Evolutionary conservation across 2,329 filamentous ascomycete species (phyloP).

Genomic region (Lachnellula willkommii): DNA sequence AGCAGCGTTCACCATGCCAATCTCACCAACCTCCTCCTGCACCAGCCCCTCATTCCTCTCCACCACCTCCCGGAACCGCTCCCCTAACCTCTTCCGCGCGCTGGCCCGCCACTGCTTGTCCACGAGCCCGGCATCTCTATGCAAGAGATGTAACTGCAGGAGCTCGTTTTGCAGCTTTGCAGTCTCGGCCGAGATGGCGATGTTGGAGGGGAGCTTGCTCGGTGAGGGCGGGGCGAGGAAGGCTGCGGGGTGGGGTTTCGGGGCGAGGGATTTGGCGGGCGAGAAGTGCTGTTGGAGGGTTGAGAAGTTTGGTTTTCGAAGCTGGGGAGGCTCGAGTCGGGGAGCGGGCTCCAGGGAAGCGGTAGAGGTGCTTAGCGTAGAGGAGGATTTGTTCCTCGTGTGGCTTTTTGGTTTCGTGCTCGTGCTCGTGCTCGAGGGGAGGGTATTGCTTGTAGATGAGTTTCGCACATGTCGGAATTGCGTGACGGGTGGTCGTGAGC

Average conservation of each 20-base stretch:
- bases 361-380: slow-evolving; percentile 7
- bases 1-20: slow-evolving; percentile 44
- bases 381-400: slow-evolving; percentile 26
- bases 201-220: slow-evolving; percentile 55
- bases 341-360: slow-evolving; percentile 11
- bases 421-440: slow-evolving; percentile 8
- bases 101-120: slow-evolving; percentile 50
- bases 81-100: slow-evolving; percentile 45
- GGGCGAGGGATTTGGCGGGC: slow-evolving; percentile 54
- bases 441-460: slow-evolving; percentile 19
- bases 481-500: slow-evolving; percentile 23
- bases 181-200: slow-evolving; percentile 54
- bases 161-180: slow-evolving; percentile 58
- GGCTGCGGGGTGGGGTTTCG: slow-evolving; percentile 56
- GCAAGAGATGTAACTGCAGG: slow-evolving; percentile 59
- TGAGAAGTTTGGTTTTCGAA: slow-evolving; percentile 41
- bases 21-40: slow-evolving; percentile 39
- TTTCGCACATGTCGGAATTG: slow-evolving; percentile 26
- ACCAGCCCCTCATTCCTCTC: slow-evolving; percentile 39
- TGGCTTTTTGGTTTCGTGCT: slow-evolving; percentile 14
- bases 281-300: slow-evolving; percentile 64
- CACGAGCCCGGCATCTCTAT: slow-evolving; percentile 46
- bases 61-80: slow-evolving; percentile 37
- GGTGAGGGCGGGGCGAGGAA: slow-evolving; percentile 56
- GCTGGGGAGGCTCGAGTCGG: slow-evolving; percentile 11